Percentiles rank a stretch among this genome's conserved stretches.
Evolutionary conservation across 768 basidiomycete species (phyloP).

Genomic region (Stropharia rugosoannulata): DNA sequence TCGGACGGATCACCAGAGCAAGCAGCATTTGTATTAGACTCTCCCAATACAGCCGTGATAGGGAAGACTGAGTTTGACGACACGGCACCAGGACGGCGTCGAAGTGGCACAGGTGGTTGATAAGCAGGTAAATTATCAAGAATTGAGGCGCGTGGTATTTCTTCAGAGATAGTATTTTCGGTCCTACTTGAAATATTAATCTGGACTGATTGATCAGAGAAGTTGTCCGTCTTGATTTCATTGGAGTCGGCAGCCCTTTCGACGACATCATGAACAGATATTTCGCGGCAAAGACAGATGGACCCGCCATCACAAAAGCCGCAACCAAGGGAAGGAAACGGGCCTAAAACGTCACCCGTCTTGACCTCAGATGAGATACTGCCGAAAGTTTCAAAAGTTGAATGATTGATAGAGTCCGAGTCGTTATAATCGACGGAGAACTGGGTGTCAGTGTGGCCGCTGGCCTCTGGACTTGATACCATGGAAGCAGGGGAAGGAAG

Average conservation of each 20-base stretch:
- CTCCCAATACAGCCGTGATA: slow-evolving; percentile 25
- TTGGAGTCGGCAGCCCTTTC: slow-evolving; percentile 12
- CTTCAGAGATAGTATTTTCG: not conserved
- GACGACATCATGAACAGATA: slow-evolving; percentile 47
- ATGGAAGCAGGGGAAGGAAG: slow-evolving; percentile 45
- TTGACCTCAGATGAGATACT: slow-evolving; percentile 29
- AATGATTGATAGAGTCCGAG: slow-evolving; percentile 23
- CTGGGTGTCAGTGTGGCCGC: slow-evolving; percentile 30
- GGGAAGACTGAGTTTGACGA: slow-evolving; percentile 55
- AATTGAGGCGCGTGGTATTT: slow-evolving; percentile 44
- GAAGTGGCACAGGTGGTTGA: slow-evolving; percentile 81
- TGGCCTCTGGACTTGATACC: slow-evolving; percentile 50
- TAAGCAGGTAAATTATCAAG: slow-evolving; percentile 78
- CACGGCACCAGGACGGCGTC: slow-evolving; percentile 45
- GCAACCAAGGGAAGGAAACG: slow-evolving; percentile 58
- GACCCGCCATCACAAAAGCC: slow-evolving; percentile 72
- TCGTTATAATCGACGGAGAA: slow-evolving; percentile 33
- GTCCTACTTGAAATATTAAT: not conserved
- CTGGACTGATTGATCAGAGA: not conserved
- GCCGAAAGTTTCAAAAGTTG: slow-evolving; percentile 18
- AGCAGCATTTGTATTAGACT: slow-evolving; percentile 27
- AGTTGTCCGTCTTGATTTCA: not conserved
- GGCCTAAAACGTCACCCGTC: slow-evolving; percentile 20
- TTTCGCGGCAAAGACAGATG: slow-evolving; percentile 78
- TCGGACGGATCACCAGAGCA: slow-evolving; percentile 89